These are phyloP conservation scores for Cystobasidium ongulense DNA, from an alignment of 768 basidiomycete genomes.

Conservation along the genomic window DNA sequence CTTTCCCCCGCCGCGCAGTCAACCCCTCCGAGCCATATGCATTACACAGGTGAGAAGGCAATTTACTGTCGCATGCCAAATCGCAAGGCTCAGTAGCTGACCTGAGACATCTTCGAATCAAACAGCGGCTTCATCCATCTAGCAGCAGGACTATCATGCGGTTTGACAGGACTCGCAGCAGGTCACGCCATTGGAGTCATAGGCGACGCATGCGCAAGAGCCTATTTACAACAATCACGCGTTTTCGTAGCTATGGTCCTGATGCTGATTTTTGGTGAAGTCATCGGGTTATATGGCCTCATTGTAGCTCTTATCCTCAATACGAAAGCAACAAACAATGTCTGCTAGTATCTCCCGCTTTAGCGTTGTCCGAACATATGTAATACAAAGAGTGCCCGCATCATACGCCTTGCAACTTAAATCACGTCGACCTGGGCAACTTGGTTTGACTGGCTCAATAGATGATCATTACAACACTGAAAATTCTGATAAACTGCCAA, in stretches of 20 bases:
- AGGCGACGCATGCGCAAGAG: constrained; percentile 89
- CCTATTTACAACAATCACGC: constrained; percentile 79
- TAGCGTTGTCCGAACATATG: neutral
- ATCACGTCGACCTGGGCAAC: too few relatives aligned
- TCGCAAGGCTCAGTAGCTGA: neutral
- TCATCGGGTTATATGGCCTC: constrained; percentile 77
- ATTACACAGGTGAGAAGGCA: constrained; percentile 29
- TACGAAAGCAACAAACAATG: constrained; percentile 56
- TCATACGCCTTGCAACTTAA: neutral
- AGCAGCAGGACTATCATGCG: constrained; percentile 82
- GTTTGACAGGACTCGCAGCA: constrained; percentile 80
- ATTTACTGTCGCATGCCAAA: neutral
- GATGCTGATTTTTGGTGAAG: constrained; percentile 86
- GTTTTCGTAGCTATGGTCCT: constrained; percentile 95
- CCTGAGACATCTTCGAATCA: constrained; percentile 52
- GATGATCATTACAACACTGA: neutral
- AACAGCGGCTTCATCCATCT: constrained; percentile 81
- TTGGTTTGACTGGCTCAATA: neutral
- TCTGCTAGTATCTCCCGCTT: constrained; percentile 36
- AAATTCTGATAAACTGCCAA: neutral
- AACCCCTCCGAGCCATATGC: constrained; percentile 36
- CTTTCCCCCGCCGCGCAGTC: constrained; percentile 15
- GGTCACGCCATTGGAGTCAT: constrained; percentile 91
- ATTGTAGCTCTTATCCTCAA: constrained; percentile 66
- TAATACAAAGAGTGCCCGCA: neutral